These are phyloP conservation scores for Podosphaera xanthii DNA, from an alignment of 2,329 filamentous ascomycete species.

Conservation along the genomic window DNA sequence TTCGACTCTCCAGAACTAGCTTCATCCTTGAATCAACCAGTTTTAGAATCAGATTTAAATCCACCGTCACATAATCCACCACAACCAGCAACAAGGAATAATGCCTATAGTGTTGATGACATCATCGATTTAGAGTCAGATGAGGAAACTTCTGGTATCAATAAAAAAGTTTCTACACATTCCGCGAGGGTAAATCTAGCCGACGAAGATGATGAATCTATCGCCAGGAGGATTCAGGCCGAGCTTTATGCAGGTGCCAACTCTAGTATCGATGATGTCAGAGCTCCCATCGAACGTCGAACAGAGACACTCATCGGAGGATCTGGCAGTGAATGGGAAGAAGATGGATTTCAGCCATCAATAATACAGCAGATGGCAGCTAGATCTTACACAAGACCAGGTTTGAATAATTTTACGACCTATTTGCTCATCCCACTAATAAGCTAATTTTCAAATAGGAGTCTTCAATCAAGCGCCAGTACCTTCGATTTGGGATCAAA, in stretches of 20 bases:
- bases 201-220: slow-evolving; percentile 76
- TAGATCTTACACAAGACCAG: slow-evolving; percentile 14
- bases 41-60: background rate
- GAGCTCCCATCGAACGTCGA: slow-evolving; percentile 76
- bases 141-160: slow-evolving; percentile 29
- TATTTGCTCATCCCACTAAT: slow-evolving; percentile 2
- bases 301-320: slow-evolving; percentile 80
- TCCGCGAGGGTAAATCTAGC: slow-evolving; percentile 22
- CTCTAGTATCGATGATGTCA: slow-evolving; percentile 36
- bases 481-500: slow-evolving; percentile 24
- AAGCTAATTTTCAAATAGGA: slow-evolving; percentile 23
- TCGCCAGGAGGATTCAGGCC: slow-evolving; percentile 78
- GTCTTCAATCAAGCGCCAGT: slow-evolving; percentile 44
- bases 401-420: slow-evolving; percentile 6
- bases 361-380: slow-evolving; percentile 14
- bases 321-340: slow-evolving; percentile 25
- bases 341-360: slow-evolving; percentile 19
- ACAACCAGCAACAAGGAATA: slow-evolving; percentile 13
- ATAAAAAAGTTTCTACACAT: background rate
- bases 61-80: slow-evolving; percentile 9
- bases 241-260: slow-evolving; percentile 51
- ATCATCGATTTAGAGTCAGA: slow-evolving; percentile 43
- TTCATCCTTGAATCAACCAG: slow-evolving; percentile 7
- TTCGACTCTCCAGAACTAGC: slow-evolving; percentile 66
- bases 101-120: slow-evolving; percentile 25